Conservation (phyloP, 2,329 filamentous ascomycete genomes). For the Trichoderma sp. region DNA sequence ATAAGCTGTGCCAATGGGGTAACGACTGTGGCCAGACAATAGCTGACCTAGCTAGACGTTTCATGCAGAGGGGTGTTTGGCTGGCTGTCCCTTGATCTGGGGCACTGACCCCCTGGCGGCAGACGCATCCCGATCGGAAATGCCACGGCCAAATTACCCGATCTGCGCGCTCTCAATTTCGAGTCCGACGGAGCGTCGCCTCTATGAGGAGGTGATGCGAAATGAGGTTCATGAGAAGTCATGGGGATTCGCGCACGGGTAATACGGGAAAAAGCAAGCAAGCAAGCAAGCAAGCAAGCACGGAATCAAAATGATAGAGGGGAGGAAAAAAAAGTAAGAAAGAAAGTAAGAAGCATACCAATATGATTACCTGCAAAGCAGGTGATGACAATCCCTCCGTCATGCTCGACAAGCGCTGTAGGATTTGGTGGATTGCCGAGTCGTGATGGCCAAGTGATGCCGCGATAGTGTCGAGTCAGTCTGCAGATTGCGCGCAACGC, state of each 20-base stretch:
- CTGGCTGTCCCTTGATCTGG: conserved; percentile 12
- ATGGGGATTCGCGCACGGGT: not conserved
- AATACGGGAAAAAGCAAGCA: not conserved
- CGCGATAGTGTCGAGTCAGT: not conserved
- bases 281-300: not conserved
- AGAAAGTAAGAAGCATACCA: conserved; percentile 54
- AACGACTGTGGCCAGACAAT: conserved; percentile 5
- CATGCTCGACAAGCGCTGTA: conserved; percentile 14
- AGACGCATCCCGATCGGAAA: conserved; percentile 19
- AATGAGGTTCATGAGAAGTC: not conserved
- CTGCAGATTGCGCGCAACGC: conserved; percentile 5
- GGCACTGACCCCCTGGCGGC: conserved; percentile 17
- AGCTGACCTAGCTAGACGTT: conserved; percentile 13
- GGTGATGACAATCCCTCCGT: conserved; percentile 36
- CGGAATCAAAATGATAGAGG: not conserved
- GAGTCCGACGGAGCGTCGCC: conserved; percentile 4
- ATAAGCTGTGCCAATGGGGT: conserved; percentile 11
- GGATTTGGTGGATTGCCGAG: not conserved
- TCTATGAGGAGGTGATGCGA: not conserved
- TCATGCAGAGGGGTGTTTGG: conserved; percentile 18
- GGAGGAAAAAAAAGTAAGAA: not conserved
- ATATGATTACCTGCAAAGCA: conserved; percentile 70
- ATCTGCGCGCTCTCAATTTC: conserved; percentile 14
- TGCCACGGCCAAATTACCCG: conserved; percentile 20
- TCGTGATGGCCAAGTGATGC: not conserved